phyloP scores from a whole-genome alignment of 2,329 filamentous ascomycete genomes.

The Fusarium udum region DNA sequence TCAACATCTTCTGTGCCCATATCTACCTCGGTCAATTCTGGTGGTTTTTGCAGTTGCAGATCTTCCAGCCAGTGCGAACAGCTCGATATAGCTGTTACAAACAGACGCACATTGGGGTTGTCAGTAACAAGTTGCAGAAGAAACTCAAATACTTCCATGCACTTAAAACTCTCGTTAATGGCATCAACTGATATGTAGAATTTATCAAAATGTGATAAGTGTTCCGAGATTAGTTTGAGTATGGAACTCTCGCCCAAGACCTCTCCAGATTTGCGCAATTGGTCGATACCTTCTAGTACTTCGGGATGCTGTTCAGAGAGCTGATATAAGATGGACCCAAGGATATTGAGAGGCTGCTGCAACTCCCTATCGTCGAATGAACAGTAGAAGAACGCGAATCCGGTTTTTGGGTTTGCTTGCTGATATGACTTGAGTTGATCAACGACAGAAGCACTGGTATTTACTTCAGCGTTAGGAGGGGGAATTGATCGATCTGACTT shows the following conservation, averaged over 20 bases:
- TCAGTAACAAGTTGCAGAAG: accelerated
- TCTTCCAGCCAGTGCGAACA: background rate
- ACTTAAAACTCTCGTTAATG: background rate
- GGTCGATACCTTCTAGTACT: background rate
- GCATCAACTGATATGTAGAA: background rate
- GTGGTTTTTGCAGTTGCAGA: background rate
- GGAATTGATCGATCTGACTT: accelerated
- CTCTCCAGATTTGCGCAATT: accelerated
- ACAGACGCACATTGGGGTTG: accelerated
- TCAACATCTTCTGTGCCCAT: background rate
- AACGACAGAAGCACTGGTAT: background rate
- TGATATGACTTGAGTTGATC: background rate
- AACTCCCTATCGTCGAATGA: background rate
- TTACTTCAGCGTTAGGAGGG: background rate
- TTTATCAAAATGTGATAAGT: accelerated
- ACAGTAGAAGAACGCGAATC: background rate
- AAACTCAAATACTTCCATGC: background rate
- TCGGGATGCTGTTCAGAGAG: background rate
- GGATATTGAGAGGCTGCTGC: background rate
- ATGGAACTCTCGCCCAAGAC: accelerated
- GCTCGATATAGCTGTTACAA: background rate
- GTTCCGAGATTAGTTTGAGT: accelerated
- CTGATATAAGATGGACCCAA: accelerated
- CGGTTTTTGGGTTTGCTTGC: background rate
- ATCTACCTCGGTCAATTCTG: accelerated